Base-by-base conservation (phyloP, 768 basidiomycete genomes). In the Boletus rufocinnamomeus region DNA sequence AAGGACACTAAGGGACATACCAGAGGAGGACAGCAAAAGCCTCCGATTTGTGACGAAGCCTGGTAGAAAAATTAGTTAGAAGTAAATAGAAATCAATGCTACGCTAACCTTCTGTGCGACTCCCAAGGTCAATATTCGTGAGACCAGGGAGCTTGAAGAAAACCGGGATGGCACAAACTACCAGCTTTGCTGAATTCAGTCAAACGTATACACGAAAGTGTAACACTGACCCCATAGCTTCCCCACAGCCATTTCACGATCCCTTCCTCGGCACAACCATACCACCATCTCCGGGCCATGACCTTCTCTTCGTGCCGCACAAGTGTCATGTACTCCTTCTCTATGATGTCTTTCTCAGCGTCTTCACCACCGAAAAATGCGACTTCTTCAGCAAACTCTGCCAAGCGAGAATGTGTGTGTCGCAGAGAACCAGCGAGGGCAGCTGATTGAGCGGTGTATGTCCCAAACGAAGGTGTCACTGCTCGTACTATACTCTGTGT, bases 191-290 rank as follows among this genome's bases (percentile, higher is more conserved):
- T 21, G 58, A 55, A 50, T 58, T 63, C 32, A 66, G 65, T 52
- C 47, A 50, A 30, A 47, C 2, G 28, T 19, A 32, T 23, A 25
- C n/a, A 47, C 9, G 23, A 35, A 53, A 34, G 50, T 25, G 32
- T 30, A 47, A 27, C n/a, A 80, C 87, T 57, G 67, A 95, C 87
- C 40, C 96, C 96, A 71, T 95, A 89, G 70, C 88, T 89, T 64
- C 96, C 95, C 96, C 96, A 99, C 9, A 95, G 68, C 89, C 88
- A 98, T 75, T 99, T 98, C 67, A 98, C 88, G 45, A 99, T 87
- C 2, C 92, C 94, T 73, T 98, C 96, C 72, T 99, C 96, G 19
- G 88, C 83, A 69, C 94, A 90, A 2, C 89, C 86, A 72, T 96
- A 93, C 89, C 88, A 92, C 82, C 95, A 91, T 35, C 89, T 79